Percentiles rank a stretch among this genome's conserved stretches.
These are phyloP conservation scores for Pachysandra terminalis DNA, from an alignment of 164 flowering plant genomes.

Conservation along the genomic window DNA sequence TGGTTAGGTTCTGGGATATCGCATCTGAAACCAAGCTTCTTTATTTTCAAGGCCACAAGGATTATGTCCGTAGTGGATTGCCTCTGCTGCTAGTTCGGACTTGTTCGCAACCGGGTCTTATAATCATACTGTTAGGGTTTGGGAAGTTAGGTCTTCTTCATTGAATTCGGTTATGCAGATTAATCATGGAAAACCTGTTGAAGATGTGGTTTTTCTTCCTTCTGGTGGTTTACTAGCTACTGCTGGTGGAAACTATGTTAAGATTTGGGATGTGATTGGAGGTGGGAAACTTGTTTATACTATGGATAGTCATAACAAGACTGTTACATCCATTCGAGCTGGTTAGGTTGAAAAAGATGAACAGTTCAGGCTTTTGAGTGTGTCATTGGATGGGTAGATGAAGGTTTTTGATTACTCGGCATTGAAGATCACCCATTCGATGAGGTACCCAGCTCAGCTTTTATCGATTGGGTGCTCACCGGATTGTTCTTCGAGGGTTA, in stretches of 20 bases:
- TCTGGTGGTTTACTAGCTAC: conserved; percentile 81
- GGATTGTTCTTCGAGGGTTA: conserved; percentile 53
- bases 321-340: conserved; percentile 81
- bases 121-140: conserved; percentile 77
- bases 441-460: conserved; percentile 78
- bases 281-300: conserved; percentile 74
- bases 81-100: conserved; percentile 59
- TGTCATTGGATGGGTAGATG: conserved; percentile 83
- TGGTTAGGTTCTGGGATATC: conserved; percentile 92
- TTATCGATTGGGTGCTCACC: conserved; percentile 74
- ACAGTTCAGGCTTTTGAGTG: conserved; percentile 67
- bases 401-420: conserved; percentile 81
- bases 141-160: conserved; percentile 70
- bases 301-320: conserved; percentile 86
- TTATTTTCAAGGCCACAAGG: conserved; percentile 66
- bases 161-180: conserved; percentile 38
- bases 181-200: conserved; percentile 77
- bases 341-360: conserved; percentile 45
- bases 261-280: conserved; percentile 89
- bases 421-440: conserved; percentile 65
- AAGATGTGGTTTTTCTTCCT: conserved; percentile 72
- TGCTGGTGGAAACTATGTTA: conserved; percentile 79
- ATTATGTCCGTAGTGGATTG: conserved; percentile 78
- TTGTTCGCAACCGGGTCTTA: conserved; percentile 80
- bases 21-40: conserved; percentile 37